Base-by-base conservation (phyloP, 1,139 yeast species). In the Candida sojae region DNA sequence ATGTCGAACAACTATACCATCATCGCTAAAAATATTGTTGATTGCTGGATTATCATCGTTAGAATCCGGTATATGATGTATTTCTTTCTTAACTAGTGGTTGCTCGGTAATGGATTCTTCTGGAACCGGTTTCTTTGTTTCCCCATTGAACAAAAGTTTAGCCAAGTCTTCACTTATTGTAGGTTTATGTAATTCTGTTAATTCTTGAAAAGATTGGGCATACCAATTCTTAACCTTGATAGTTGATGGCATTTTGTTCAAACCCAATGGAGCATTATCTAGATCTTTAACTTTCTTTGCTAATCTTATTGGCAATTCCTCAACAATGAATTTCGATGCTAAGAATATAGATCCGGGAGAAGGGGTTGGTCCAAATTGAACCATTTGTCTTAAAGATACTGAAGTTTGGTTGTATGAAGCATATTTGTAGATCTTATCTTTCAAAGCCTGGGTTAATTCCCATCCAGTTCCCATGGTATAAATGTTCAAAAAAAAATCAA, bases 221-320 rank as follows among this genome's bases (percentile, higher is more conserved):
- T 91, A 91, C 97, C 97, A 91, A 62, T 88, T 84, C 53, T 85
- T 80, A 21, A 91, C 97, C 55, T 84, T 79, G 49, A 79, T 73
- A 43, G 93, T 88, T 3, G 91, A 83, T 1, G 91, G 90, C 82
- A 84, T 84, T 36, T 83, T 75, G 56, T 76, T 78, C 49, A 91
- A 75, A 0, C 90, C 93, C 57, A 84, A 75, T 0, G 97, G 97
- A 32, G 95, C 79, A 39, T 80, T 79, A 43, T 90, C 96, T 49
- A 91, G 72, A 62, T 90, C 97, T 62, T 88, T 85, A 31, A 90
- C 96, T 50, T 96, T 79, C 57, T 88, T 87, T 2, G 97, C 96
- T 45, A 90, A 73, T 52, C 97, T 73, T 39, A 91, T 88, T 4
- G 97, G 97, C 42, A 91, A 76, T 64, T 91, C 97, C 61, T 88